A percentile compares a stretch with the other conserved stretches of the same genome.
Evolutionary conservation across 1,284 basidiomycete species (phyloP).

Genomic region (Cryptococcus deneoformans): DNA sequence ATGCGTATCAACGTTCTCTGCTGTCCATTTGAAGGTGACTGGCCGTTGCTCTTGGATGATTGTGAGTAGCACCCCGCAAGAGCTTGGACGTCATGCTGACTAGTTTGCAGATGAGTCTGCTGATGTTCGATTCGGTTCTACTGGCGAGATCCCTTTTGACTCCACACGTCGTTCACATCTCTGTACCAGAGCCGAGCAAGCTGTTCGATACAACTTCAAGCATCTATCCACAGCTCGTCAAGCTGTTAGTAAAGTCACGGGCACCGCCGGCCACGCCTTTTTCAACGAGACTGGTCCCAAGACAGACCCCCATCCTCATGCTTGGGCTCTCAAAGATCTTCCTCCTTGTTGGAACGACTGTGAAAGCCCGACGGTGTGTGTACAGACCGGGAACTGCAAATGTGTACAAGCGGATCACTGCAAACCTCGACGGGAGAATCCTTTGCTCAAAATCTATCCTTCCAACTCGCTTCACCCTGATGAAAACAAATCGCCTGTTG

Average conservation of each 20-base stretch:
- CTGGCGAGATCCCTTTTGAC: constrained; percentile 46
- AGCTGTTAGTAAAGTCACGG: constrained; percentile 23
- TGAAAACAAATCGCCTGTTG: constrained; percentile 19
- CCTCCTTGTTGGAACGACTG: constrained; percentile 50
- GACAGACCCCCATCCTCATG: constrained; percentile 21
- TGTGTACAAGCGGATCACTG: constrained; percentile 47
- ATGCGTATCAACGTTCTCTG: constrained; percentile 46
- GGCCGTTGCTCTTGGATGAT: constrained; percentile 49
- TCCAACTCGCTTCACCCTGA: neutral
- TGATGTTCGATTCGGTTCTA: constrained; percentile 43
- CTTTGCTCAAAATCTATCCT: constrained; percentile 27
- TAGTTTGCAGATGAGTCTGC: constrained; percentile 34
- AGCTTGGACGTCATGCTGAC: neutral
- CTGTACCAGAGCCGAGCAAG: constrained; percentile 35
- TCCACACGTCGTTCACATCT: constrained; percentile 36
- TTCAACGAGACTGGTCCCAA: constrained; percentile 3
- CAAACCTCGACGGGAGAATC: constrained; percentile 32
- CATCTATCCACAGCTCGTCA: constrained; percentile 18
- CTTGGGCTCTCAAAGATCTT: constrained; percentile 42
- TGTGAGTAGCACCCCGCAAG: constrained; percentile 18
- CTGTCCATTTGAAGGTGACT: constrained; percentile 43
- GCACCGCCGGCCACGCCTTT: constrained; percentile 9
- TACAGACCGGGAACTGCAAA: constrained; percentile 48
- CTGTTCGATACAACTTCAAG: constrained; percentile 20
- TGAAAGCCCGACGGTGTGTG: constrained; percentile 43